phyloP scores from a whole-genome alignment of 768 basidiomycete genomes.

The Wakefieldia striispora region DNA sequence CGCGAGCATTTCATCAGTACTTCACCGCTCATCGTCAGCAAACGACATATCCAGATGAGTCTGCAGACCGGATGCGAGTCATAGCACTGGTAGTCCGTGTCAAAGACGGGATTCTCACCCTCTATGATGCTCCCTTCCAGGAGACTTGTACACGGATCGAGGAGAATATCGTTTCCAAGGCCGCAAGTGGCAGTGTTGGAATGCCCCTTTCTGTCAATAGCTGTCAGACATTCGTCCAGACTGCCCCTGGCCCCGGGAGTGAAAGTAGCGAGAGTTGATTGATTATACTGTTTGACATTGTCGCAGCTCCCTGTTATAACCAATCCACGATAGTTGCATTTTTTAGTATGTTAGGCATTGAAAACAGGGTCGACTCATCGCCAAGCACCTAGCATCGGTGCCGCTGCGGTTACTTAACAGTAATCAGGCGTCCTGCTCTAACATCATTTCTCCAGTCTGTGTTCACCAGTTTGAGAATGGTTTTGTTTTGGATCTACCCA shows the following conservation, averaged over 20 bases:
- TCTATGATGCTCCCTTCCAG: conserved; percentile 79
- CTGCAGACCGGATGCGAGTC: conserved; percentile 49
- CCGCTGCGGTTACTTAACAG: neutral
- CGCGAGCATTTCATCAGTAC: conserved; percentile 79
- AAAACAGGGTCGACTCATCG: conserved; percentile 60
- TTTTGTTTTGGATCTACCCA: no score
- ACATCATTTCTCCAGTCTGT: no score
- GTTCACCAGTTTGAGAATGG: no score
- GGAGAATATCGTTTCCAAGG: conserved; percentile 43
- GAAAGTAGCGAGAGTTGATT: conserved; percentile 28
- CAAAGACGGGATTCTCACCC: conserved; percentile 70
- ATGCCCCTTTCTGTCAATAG: conserved; percentile 39
- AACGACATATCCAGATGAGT: conserved; percentile 54
- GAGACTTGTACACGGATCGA: conserved; percentile 75
- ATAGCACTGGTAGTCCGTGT: no score
- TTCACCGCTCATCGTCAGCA: conserved; percentile 57
- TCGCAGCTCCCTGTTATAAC: conserved; percentile 70
- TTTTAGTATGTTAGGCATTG: conserved; percentile 72
- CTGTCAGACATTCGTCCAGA: conserved; percentile 66
- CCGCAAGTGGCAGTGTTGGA: neutral
- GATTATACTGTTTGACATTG: neutral
- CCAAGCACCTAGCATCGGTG: conserved; percentile 1
- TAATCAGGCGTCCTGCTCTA: no score
- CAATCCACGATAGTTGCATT: conserved; percentile 87
- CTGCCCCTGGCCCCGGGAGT: conserved; percentile 53